phyloP scores from a whole-genome alignment of 257 asterid genomes.

The Ilex aquifolium region DNA sequence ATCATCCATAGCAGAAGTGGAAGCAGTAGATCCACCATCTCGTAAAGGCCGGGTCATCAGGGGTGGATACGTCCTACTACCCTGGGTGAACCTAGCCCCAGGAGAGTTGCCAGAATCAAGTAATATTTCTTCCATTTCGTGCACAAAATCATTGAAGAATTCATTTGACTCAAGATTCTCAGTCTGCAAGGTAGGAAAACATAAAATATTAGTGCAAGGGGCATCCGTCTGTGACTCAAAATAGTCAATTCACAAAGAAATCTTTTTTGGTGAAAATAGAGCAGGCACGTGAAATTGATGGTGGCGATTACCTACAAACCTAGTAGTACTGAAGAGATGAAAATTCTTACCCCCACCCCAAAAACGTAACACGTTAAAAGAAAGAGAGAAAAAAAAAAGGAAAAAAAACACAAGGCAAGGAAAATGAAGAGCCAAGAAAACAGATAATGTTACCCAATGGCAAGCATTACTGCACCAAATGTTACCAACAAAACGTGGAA shows the following conservation, averaged over 20 bases:
- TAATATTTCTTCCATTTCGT: constrained; percentile 93
- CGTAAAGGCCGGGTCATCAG: constrained; percentile 52
- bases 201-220: neutral
- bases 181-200: constrained; percentile 37
- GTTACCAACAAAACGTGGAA: too few species aligned
- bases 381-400: too few species aligned
- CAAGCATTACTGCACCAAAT: too few species aligned
- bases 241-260: constrained; percentile 5
- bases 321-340: neutral
- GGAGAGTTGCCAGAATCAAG: constrained; percentile 65
- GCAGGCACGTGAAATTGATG: too few species aligned
- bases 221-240: neutral
- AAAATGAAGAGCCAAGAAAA: too few species aligned
- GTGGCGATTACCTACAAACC: too few species aligned
- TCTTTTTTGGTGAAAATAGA: neutral
- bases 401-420: too few species aligned
- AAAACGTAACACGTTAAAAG: too few species aligned
- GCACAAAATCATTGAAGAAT: constrained; percentile 66
- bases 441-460: too few species aligned
- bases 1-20: constrained; percentile 70
- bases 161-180: constrained; percentile 47
- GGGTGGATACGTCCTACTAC: constrained; percentile 35
- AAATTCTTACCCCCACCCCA: neutral
- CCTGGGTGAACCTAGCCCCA: constrained; percentile 34
- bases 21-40: constrained; percentile 91